Percentiles rank a stretch among this genome's conserved stretches.
These are phyloP conservation scores for Apiospora phragmitis DNA, from an alignment of 2,329 filamentous ascomycete species.

Conservation along the genomic window DNA sequence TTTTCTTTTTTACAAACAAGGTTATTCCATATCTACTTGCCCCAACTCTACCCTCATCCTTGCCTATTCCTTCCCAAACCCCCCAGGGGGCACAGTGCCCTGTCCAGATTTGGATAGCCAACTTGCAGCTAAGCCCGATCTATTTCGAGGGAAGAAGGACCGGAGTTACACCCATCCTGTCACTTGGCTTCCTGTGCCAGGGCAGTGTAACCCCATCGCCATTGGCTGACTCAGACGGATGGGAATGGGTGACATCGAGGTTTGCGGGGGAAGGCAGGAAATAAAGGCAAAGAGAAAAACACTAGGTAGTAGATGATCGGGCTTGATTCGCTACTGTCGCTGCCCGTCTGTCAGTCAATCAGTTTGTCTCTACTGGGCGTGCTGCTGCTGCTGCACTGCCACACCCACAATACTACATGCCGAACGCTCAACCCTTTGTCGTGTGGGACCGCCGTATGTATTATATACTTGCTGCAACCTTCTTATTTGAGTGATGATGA, in stretches of 20 bases:
- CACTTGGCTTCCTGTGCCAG: background rate
- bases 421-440: background rate
- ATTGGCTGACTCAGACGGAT: background rate
- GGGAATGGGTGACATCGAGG: background rate
- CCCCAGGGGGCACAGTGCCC: background rate
- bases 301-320: background rate
- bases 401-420: background rate
- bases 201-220: background rate
- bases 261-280: background rate
- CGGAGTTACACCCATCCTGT: background rate
- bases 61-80: background rate
- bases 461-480: background rate
- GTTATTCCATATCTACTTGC: background rate
- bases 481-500: slow-evolving; percentile 7
- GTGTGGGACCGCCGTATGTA: background rate
- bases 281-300: background rate
- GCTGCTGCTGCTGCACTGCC: background rate
- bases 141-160: background rate
- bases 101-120: background rate
- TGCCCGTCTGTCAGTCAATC: no score
- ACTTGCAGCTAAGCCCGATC: background rate
- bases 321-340: background rate
- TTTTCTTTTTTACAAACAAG: background rate
- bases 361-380: background rate
- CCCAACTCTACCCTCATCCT: background rate